Evolutionary conservation across 768 basidiomycete species (phyloP), one percentile per base, ranked within the genome.

Genomic region (Mycena filopes): DNA sequence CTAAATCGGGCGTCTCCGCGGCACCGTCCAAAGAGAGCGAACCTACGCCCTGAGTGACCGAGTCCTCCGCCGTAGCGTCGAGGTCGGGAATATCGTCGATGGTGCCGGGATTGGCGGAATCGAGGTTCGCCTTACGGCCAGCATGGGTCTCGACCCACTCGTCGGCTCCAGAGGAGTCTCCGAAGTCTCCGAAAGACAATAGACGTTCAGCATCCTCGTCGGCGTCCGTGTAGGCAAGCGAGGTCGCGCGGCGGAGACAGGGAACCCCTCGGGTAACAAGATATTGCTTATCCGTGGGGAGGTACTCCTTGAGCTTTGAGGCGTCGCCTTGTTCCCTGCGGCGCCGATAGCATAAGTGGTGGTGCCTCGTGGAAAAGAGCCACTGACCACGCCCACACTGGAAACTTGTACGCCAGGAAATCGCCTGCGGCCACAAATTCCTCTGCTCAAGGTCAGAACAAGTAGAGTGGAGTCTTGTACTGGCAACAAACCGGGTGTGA

Each of bases 131-230:
- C 70, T 86, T 86, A 69, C 93, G 87, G 4, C 93, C 92, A 0
- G 96, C 91, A 75, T 99, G 98, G 13, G 98, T 99, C 77, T 98
- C 95, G 21, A 99, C 98, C 98, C 98, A 99, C 70, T 99, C 97
- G 64, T 98, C 96, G 18, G 83, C 90, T 28, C 85, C 87, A 31
- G 76, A 79, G 16, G 86, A 80, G 72, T 90, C 90, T 0, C 86
- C 93, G 70, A 99, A 80, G 72, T 90, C 90, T 0, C 86, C 93
- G 70, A 99, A 95, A 38, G 87, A 89, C 48, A 99, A 85, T 25
- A 99, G 81, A 43, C 95, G 93, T 77, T 99, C 97, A 0, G 93
- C 94, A 72, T 99, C 98, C 78, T 98, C 97, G 75, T 98, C 96
- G 13, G 91, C 94, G 70, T 97, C 97, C 1, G 95, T 96, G 81